A percentile compares a stretch with the other conserved stretches of the same genome.
These are phyloP conservation scores for Mucor irregularis DNA, from an alignment of 371 early-diverging fungal species.

Conservation along the genomic window DNA sequence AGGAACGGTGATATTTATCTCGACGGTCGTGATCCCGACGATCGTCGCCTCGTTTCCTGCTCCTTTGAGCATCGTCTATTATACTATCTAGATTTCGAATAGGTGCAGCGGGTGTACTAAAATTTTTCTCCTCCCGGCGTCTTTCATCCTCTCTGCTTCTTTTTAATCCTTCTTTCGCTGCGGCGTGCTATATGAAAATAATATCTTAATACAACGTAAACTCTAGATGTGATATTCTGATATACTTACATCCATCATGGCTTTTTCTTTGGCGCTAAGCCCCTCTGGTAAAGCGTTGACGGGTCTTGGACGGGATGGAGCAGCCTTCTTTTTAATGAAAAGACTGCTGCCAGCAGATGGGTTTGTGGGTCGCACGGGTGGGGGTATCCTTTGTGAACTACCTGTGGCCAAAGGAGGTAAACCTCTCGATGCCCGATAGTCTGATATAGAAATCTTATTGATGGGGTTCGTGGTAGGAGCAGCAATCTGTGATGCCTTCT, in stretches of 20 bases:
- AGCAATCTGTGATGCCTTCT: not conserved
- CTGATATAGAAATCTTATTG: constrained; percentile 4
- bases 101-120: not conserved
- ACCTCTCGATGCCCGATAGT: constrained; percentile 26
- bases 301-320: constrained; percentile 2
- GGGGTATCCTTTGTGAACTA: not conserved
- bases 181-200: constrained; percentile 16
- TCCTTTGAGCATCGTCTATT: constrained; percentile 8
- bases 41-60: not conserved
- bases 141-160: constrained; percentile 14
- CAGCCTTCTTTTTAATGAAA: constrained; percentile 15
- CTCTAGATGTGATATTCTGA: not conserved
- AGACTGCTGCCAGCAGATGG: constrained; percentile 2
- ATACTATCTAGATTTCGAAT: constrained; percentile 10
- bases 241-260: constrained; percentile 18
- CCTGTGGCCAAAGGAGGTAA: constrained; percentile 4
- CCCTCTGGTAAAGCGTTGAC: constrained; percentile 2
- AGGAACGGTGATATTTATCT: not conserved
- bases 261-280: constrained; percentile 18
- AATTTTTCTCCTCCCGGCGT: not conserved
- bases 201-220: not conserved
- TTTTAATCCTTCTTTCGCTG: constrained; percentile 15
- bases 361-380: not conserved
- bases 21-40: not conserved
- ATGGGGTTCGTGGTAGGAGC: not conserved